Base-by-base conservation (phyloP, 1,284 basidiomycete genomes). In the Rhodotorula sp. region DNA sequence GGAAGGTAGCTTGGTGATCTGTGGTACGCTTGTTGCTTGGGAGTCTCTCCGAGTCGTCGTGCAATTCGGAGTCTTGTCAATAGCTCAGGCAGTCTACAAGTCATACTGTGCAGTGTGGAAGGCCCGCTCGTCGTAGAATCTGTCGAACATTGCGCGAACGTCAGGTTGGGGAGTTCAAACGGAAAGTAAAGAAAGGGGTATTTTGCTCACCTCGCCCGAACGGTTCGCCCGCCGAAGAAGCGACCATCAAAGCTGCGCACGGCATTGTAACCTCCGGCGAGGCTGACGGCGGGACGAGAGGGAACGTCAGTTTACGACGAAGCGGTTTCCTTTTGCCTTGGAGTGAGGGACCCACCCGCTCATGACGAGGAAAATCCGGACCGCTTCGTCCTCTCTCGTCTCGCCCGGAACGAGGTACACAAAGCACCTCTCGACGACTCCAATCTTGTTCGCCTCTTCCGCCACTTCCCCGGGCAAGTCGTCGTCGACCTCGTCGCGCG, bases 261-360 rank as follows among this genome's bases (percentile, higher is more conserved):
- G 0, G 92, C 93, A 80, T 93, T 92, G 92, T 93, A 97, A 3
- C 94, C 95, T 14, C 92, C 95, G 0, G 87, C 93, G 15, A 93
- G 90, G 1, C 94, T 94, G 0, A 1, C 26, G 12, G 26, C 1
- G 49, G 10, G 16, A 10, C 18, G 43, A 48, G 10, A 45, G 50
- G 31, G 10, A 18, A 3, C 4, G 2, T 2, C 18, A 15, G 47
- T 12, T 14, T 2, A 1, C 14, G 49, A 60, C 90, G 83, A 12
- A 94, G 89, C 12, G n/a, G 12, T 6, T 23, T 31, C 54, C n/a
- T 16, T 16, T 28, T 16, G 38, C 7, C 5, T 87, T 84, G 4
- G 80, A 75, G 0, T 89, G 89, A 60, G 88, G 83, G 55, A 91
- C 86, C 48, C 54, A 74, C 73, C 75, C 73, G 52, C 68, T 72